A percentile compares a stretch with the other conserved stretches of the same genome.
These are phyloP conservation scores for Alternaria solani DNA, from an alignment of 2,329 filamentous ascomycete genomes.

Conservation along the genomic window DNA sequence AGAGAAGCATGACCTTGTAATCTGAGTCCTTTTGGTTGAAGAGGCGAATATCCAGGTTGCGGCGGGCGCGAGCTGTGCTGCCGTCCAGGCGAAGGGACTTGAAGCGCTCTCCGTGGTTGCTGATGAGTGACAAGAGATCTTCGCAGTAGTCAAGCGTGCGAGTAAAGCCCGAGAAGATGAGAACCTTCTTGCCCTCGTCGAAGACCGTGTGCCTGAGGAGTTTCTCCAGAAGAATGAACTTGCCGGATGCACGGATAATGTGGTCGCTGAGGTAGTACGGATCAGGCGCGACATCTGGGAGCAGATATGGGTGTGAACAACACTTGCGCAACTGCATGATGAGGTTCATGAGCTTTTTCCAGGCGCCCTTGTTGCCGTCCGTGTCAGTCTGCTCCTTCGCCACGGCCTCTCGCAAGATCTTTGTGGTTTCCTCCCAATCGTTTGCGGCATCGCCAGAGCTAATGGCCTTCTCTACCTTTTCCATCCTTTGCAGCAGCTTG, in stretches of 20 bases:
- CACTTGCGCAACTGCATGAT: constrained; percentile 65
- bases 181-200: constrained; percentile 61
- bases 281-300: constrained; percentile 57
- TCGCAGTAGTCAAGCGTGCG: constrained; percentile 61
- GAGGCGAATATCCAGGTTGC: constrained; percentile 62
- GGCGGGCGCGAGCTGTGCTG: constrained; percentile 56
- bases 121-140: constrained; percentile 58
- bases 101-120: constrained; percentile 53
- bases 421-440: constrained; percentile 74
- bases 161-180: constrained; percentile 66
- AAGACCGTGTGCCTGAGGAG: constrained; percentile 59
- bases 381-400: constrained; percentile 46
- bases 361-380: constrained; percentile 49
- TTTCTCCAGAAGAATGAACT: constrained; percentile 65
- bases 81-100: constrained; percentile 62
- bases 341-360: constrained; percentile 63
- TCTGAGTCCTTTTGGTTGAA: constrained; percentile 59
- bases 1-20: constrained; percentile 64
- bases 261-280: constrained; percentile 58
- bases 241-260: constrained; percentile 61
- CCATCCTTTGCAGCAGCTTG: constrained; percentile 42
- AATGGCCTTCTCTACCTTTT: constrained; percentile 43
- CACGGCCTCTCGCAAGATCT: constrained; percentile 94
- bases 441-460: constrained; percentile 21
- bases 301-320: constrained; percentile 64